A percentile compares a stretch with the other conserved stretches of the same genome.
These are phyloP conservation scores for Ophiostoma piceae DNA, from an alignment of 2,329 filamentous ascomycete species.

Conservation along the genomic window DNA sequence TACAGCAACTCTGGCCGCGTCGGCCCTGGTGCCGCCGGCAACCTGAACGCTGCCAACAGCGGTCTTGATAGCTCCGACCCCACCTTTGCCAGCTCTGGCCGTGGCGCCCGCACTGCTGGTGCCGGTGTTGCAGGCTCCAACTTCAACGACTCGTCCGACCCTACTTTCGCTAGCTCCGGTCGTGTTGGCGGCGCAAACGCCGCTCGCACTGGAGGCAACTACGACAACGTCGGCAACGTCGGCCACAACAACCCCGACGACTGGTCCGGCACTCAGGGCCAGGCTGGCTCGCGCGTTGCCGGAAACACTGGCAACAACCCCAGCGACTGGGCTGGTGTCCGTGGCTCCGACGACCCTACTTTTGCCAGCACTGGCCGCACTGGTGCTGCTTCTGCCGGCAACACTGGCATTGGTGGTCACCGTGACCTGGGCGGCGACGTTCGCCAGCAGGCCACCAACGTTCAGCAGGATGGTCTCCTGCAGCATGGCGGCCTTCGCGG, in stretches of 20 bases:
- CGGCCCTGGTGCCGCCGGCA: constrained; percentile 21
- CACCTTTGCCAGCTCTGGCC: constrained; percentile 8
- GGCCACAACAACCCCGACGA: constrained; percentile 11
- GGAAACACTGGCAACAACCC: background rate
- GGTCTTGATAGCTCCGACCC: background rate
- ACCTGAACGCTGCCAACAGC: constrained; percentile 4
- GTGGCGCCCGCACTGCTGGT: constrained; percentile 13
- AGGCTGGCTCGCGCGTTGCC: background rate
- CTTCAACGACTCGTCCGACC: constrained; percentile 21
- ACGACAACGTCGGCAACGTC: constrained; percentile 1
- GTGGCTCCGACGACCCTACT: constrained; percentile 1
- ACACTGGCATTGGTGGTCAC: constrained; percentile 15
- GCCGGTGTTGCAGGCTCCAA: constrained; percentile 29
- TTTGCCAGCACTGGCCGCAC: constrained; percentile 8
- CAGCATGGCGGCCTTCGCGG: constrained; percentile 34
- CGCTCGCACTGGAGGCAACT: background rate
- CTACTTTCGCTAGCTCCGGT: constrained; percentile 7
- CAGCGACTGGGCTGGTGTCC: background rate
- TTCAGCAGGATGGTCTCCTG: background rate
- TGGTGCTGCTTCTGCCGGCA: constrained; percentile 26
- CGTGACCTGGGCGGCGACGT: background rate
- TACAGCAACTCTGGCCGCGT: constrained; percentile 40
- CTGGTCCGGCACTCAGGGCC: constrained; percentile 1
- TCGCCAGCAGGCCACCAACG: background rate
- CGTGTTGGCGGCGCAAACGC: background rate